Percentiles rank a stretch among this genome's conserved stretches.
These are phyloP conservation scores for Trypethelium eluteriae DNA, from an alignment of 495 filamentous ascomycete species.

Conservation along the genomic window DNA sequence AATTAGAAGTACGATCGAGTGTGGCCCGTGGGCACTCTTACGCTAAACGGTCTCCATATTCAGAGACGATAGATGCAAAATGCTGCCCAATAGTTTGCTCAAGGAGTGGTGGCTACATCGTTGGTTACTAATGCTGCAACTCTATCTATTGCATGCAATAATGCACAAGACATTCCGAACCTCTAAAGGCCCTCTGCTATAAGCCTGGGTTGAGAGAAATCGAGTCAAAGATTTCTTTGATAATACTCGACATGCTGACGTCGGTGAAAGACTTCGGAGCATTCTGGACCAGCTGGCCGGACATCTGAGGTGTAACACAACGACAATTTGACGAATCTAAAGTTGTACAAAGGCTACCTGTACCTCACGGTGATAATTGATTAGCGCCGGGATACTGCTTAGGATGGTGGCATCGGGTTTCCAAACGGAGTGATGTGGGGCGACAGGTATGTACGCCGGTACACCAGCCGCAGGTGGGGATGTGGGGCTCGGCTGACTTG, in stretches of 20 bases:
- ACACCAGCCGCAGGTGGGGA: neutral
- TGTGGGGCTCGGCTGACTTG: neutral
- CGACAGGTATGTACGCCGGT: too few relatives aligned
- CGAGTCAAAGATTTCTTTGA: neutral
- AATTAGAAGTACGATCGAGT: neutral
- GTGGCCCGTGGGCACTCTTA: constrained; percentile 38
- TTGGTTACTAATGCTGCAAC: constrained; percentile 10
- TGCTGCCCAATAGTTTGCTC: constrained; percentile 73
- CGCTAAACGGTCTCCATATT: constrained; percentile 71
- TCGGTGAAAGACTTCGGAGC: neutral
- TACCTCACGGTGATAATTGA: too few relatives aligned
- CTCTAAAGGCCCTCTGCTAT: constrained; percentile 34
- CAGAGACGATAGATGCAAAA: constrained; percentile 61
- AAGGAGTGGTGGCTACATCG: constrained; percentile 58
- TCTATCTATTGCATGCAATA: neutral
- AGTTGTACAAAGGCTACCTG: too few relatives aligned
- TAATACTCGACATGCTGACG: neutral
- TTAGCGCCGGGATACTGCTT: too few relatives aligned
- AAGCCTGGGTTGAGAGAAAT: constrained; percentile 26
- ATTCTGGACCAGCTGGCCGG: neutral
- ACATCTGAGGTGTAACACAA: neutral
- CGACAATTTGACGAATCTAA: too few relatives aligned
- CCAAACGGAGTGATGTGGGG: too few relatives aligned
- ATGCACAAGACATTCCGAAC: constrained; percentile 18
- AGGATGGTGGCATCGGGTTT: too few relatives aligned